These are phyloP conservation scores for Volvox reticuliferus DNA, from an alignment of 139 green algal genomes.

Conservation along the genomic window DNA sequence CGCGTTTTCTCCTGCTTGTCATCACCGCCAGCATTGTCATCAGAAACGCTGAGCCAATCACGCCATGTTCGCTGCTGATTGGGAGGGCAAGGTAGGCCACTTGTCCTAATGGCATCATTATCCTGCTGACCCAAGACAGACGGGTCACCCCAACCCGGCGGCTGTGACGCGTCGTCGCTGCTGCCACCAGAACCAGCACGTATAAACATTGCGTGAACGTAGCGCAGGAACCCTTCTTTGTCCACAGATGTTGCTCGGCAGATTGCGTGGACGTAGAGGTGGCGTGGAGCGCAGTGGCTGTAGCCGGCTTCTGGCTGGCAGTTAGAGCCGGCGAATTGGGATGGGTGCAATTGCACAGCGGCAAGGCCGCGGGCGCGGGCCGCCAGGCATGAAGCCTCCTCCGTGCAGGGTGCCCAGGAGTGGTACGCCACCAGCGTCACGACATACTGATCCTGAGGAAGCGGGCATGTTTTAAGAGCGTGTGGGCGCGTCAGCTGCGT, in stretches of 20 bases:
- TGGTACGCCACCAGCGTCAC: conserved; percentile 11
- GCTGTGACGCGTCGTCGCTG: background rate
- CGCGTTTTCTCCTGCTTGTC: background rate
- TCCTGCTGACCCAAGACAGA: background rate
- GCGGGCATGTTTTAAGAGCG: background rate
- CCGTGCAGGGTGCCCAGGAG: conserved; percentile 17
- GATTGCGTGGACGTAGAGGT: conserved; percentile 32
- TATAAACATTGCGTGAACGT: background rate
- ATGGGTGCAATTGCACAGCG: background rate
- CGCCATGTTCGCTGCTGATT: conserved; percentile 3
- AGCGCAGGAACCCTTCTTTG: conserved; percentile 33
- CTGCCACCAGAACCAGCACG: background rate
- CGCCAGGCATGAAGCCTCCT: background rate
- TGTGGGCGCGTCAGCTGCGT: no score
- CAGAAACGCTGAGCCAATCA: background rate
- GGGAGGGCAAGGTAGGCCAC: conserved; percentile 13
- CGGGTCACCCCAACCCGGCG: background rate
- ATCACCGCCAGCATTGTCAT: background rate
- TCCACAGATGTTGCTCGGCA: background rate
- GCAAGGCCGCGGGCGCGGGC: background rate
- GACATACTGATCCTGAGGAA: conserved; percentile 18
- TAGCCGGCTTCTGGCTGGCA: conserved; percentile 1
- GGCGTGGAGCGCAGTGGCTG: conserved; percentile 16
- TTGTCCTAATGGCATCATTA: background rate
- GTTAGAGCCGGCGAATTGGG: conserved; percentile 27